These are phyloP conservation scores for Tardiomyces depauwii DNA, from an alignment of 1,139 yeast genomes.

Conservation along the genomic window DNA sequence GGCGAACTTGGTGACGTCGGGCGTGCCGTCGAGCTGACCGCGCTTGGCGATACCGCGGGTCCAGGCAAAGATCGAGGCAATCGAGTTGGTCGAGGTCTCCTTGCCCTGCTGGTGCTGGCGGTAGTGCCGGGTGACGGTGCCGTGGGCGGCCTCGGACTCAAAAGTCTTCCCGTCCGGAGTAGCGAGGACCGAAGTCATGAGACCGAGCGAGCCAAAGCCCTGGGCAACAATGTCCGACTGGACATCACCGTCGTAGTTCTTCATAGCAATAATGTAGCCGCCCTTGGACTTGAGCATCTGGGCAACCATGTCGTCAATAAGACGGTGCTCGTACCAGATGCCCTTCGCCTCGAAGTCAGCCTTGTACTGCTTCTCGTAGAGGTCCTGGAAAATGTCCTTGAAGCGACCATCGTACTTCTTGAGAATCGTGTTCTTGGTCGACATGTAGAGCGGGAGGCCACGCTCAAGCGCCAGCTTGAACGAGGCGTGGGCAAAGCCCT, in stretches of 20 bases:
- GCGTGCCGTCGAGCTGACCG: slow-evolving; percentile 78
- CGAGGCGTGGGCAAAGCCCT: slow-evolving; percentile 85
- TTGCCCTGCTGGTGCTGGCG: slow-evolving; percentile 92
- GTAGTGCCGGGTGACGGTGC: slow-evolving; percentile 93
- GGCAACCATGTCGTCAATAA: slow-evolving; percentile 97
- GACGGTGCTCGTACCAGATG: slow-evolving; percentile 92
- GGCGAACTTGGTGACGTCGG: slow-evolving; percentile 74
- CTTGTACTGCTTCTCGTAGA: slow-evolving; percentile 64
- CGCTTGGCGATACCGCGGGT: slow-evolving; percentile 85
- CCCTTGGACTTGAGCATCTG: slow-evolving; percentile 95
- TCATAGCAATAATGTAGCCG: slow-evolving; percentile 89
- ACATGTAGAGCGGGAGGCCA: slow-evolving; percentile 66
- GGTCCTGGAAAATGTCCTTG: slow-evolving; percentile 80
- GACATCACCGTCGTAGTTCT: slow-evolving; percentile 96
- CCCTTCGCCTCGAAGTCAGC: slow-evolving; percentile 59
- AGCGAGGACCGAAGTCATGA: slow-evolving; percentile 90
- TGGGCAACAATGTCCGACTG: slow-evolving; percentile 96
- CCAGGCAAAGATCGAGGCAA: slow-evolving; percentile 98
- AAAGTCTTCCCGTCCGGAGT: slow-evolving; percentile 94
- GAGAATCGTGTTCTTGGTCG: slow-evolving; percentile 90
- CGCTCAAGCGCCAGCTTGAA: slow-evolving; percentile 78
- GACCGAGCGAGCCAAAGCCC: slow-evolving; percentile 92
- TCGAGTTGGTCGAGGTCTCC: slow-evolving; percentile 95
- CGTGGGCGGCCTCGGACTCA: slow-evolving; percentile 96
- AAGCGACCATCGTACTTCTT: slow-evolving; percentile 90